Evolutionary conservation across 225 moss, liverwort and hornwort species (phyloP).

Genomic region (Bryoerythrophyllum caledonicum): DNA sequence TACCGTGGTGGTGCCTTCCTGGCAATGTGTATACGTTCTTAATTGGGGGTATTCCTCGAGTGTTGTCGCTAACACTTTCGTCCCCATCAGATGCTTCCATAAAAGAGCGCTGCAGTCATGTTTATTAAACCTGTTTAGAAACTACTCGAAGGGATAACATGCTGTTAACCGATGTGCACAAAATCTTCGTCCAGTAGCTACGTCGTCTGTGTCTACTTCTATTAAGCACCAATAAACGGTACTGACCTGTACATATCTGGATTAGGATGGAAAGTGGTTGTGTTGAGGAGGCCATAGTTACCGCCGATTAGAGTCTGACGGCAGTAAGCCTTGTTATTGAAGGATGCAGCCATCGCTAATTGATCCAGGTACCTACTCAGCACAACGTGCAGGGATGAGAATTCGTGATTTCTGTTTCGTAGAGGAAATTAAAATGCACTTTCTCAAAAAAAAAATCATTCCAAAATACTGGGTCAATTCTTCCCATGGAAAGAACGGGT

Average conservation of each 20-base stretch:
- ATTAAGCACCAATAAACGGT: neutral
- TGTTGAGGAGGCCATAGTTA: constrained; percentile 83
- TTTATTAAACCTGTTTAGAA: constrained; percentile 9
- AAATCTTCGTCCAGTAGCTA: neutral
- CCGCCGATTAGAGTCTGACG: constrained; percentile 89
- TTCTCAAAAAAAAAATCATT: neutral
- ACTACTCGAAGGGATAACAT: neutral
- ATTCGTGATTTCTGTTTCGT: neutral
- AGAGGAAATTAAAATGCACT: neutral
- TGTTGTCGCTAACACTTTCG: constrained; percentile 45
- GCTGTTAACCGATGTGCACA: neutral
- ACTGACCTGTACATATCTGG: constrained; percentile 88
- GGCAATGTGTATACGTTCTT: constrained; percentile 71
- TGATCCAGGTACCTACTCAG: constrained; percentile 89
- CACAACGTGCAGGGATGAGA: constrained; percentile 15
- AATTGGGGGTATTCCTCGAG: constrained; percentile 34
- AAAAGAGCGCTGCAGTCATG: constrained; percentile 58
- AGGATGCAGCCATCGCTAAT: constrained; percentile 80
- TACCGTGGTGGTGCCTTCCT: constrained; percentile 42
- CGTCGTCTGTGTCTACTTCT: neutral
- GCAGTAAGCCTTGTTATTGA: constrained; percentile 84
- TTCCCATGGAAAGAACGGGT: neutral
- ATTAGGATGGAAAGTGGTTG: constrained; percentile 66
- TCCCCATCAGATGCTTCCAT: constrained; percentile 68
- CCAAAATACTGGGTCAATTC: neutral